Base-by-base conservation (phyloP, 2,329 filamentous ascomycete genomes). In the Fusarium stilboides region DNA sequence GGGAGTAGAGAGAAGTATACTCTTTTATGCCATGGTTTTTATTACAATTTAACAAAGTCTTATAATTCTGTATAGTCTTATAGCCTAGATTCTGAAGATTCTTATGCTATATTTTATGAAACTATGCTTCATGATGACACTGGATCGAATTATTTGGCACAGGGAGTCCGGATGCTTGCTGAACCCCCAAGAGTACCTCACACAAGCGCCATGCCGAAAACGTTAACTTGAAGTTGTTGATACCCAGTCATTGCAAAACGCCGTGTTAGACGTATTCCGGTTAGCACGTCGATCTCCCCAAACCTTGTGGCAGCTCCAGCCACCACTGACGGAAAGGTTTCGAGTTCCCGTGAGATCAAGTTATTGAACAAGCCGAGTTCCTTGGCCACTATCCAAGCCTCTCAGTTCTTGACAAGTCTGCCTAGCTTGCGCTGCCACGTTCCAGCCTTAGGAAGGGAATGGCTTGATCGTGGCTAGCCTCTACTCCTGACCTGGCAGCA, bases 211-310 rank as follows among this genome's bases (percentile, higher is more conserved):
- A 60, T 67, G 52, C 61, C 63, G 28, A 55, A 70, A 52, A 61
- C 57, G 40, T 62, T 62, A 19, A 68, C 54, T 46, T 70, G 60
- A 22, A 57, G 53, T 52, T 68, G 31, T 64, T 54, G 49, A 65
- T 51, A 24, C 61, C 42, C 15, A 62, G 24, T n/a, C 40, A 26
- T 44, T 69, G 56, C 33, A 70, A 28, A 42, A 61, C 44, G n/a
- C 57, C 52, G 40, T 19, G 57, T 28, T 60, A 59, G 42, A 44
- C 57, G 54, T 51, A 65, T 50, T 55, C 67, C 53, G 58, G 56
- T 45, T 51, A 70, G 56, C 28, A 66, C 42, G 47, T 70, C 57
- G 40, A 73, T 65, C 52, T 46, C 64, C 26, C 42, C 44, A 50
- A 73, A 66, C 59, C 39, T 65, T 57, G 61, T 53, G 28, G 62